A percentile compares a stretch with the other conserved stretches of the same genome.
Conservation (phyloP, 257 asterid genomes). For the Solanum sitiens region DNA sequence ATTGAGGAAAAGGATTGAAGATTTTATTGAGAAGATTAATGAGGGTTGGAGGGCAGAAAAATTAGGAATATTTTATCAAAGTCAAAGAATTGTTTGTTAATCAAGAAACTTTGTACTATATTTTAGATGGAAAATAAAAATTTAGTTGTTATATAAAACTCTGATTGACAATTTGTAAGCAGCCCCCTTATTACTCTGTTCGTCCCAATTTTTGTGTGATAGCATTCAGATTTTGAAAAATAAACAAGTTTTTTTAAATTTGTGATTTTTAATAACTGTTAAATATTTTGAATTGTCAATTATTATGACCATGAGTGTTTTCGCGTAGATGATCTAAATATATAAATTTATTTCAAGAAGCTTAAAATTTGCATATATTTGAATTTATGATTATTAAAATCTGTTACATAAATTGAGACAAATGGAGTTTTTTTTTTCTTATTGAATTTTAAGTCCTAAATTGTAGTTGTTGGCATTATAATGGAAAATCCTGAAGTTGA, state of each 20-base stretch:
- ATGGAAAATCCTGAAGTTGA: background rate
- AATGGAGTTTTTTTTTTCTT: background rate
- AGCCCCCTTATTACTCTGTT: background rate
- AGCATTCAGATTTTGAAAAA: background rate
- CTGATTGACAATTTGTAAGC: background rate
- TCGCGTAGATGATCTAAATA: background rate
- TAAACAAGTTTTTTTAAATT: background rate
- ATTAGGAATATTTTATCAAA: background rate
- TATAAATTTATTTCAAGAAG: background rate
- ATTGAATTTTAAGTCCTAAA: background rate
- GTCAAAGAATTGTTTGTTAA: background rate
- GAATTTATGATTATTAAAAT: background rate
- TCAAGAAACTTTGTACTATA: background rate
- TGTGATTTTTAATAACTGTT: rapidly evolving
- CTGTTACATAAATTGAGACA: background rate
- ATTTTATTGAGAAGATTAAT: conserved; percentile 23
- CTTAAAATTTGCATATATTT: background rate
- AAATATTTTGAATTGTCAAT: background rate
- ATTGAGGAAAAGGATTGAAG: conserved; percentile 25
- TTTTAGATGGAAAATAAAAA: background rate
- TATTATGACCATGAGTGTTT: background rate
- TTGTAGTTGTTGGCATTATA: background rate
- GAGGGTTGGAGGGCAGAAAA: conserved; percentile 28
- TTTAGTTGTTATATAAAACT: background rate
- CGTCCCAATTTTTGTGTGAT: background rate